These are phyloP conservation scores for Sedum album DNA, from an alignment of 164 flowering plant species.

Conservation along the genomic window DNA sequence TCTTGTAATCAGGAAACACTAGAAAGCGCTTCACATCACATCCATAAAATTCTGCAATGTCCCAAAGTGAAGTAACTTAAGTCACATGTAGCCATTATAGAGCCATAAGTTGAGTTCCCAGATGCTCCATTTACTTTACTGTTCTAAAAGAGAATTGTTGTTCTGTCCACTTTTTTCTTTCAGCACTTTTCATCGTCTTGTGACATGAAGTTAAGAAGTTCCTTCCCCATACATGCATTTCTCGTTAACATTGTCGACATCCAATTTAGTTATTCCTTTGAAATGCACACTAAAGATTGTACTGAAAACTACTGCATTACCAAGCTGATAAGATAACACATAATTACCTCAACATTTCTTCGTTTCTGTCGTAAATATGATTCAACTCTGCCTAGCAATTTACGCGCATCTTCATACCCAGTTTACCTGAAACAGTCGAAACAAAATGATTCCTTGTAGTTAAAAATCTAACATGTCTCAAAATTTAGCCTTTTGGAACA, in stretches of 20 bases:
- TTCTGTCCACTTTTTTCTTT: background rate
- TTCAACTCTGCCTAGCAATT: background rate
- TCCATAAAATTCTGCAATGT: conserved; percentile 6
- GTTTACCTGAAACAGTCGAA: background rate
- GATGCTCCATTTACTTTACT: background rate
- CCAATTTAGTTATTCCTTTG: background rate
- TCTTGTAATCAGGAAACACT: background rate
- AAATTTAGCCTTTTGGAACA: background rate
- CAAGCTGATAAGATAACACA: too few relatives aligned
- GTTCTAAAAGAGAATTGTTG: background rate
- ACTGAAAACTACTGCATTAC: background rate
- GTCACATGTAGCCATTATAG: conserved; percentile 6
- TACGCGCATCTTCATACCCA: background rate
- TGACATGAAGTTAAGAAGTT: background rate
- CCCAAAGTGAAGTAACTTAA: background rate
- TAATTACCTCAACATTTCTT: background rate
- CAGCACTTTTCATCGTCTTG: conserved; percentile 1
- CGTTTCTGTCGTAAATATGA: background rate
- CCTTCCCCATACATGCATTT: background rate
- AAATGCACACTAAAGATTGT: background rate
- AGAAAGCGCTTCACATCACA: conserved; percentile 1
- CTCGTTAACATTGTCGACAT: background rate
- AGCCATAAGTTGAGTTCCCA: background rate
- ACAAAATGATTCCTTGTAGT: background rate
- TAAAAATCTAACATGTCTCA: background rate